phyloP scores from a whole-genome alignment of 148 eudicot genomes.

The Polygonum aviculare region DNA sequence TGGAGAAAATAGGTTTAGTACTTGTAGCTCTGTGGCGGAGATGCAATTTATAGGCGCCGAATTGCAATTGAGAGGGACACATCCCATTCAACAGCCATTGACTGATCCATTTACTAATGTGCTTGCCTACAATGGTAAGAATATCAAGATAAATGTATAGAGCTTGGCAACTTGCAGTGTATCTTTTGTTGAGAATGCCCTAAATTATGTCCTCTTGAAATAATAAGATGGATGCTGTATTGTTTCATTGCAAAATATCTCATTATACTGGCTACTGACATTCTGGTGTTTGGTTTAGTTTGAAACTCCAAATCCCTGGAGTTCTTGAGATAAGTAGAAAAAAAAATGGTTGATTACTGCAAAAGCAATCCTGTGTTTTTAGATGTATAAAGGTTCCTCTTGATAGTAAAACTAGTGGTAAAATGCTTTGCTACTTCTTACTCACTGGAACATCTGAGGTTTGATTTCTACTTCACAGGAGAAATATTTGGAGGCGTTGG shows the following conservation, averaged over 20 bases:
- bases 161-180: no score
- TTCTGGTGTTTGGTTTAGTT: background rate
- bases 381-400: background rate
- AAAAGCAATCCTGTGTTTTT: background rate
- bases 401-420: background rate
- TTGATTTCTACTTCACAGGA: slow-evolving; percentile 36
- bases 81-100: slow-evolving; percentile 62
- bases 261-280: background rate
- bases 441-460: background rate
- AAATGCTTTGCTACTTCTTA: background rate
- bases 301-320: background rate
- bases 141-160: background rate
- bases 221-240: background rate
- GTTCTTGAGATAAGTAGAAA: background rate
- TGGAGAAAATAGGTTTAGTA: slow-evolving; percentile 20
- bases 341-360: background rate
- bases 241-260: background rate
- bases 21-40: slow-evolving; percentile 22
- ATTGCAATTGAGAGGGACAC: slow-evolving; percentile 74
- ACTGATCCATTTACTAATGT: slow-evolving; percentile 62
- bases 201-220: background rate
- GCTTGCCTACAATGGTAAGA: slow-evolving; percentile 78
- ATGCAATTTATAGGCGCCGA: slow-evolving; percentile 67
- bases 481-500: slow-evolving; percentile 84
- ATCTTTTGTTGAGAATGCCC: background rate